These are phyloP conservation scores for Elsinoe arachidis DNA, from an alignment of 2,329 filamentous ascomycete genomes.

Conservation along the genomic window DNA sequence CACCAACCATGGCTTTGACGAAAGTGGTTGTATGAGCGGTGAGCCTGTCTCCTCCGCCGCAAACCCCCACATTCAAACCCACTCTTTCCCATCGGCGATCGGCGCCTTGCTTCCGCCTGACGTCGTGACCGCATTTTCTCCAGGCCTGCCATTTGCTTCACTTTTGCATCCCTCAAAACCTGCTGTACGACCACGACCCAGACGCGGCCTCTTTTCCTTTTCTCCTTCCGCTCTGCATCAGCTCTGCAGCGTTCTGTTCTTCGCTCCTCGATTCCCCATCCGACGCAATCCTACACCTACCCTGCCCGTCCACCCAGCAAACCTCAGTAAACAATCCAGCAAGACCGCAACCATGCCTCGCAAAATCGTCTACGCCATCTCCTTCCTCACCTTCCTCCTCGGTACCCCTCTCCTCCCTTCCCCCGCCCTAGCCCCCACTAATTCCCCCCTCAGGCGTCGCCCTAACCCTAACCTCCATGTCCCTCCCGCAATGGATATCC, in stretches of 20 bases:
- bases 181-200: background rate
- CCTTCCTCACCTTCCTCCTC: conserved; percentile 39
- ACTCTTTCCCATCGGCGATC: background rate
- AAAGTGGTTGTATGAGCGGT: conserved; percentile 3
- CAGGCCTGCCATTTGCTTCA: background rate
- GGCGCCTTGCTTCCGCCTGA: conserved; percentile 3
- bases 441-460: conserved; percentile 49
- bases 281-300: background rate
- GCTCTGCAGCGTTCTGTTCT: background rate
- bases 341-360: conserved; percentile 34
- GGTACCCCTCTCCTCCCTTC: conserved; percentile 23
- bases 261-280: too few relatives aligned
- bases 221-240: background rate
- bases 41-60: background rate
- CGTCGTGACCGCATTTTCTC: conserved; percentile 11
- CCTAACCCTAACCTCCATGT: conserved; percentile 62
- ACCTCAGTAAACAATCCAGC: background rate
- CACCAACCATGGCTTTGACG: background rate
- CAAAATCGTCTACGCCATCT: conserved; percentile 40
- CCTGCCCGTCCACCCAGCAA: background rate
- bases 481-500: conserved; percentile 62
- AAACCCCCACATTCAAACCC: background rate
- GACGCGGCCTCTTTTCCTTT: background rate
- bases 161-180: background rate
- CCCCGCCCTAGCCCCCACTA: background rate